These are phyloP conservation scores for Colletotrichum sp. DNA, from an alignment of 2,329 filamentous ascomycete genomes.

Conservation along the genomic window DNA sequence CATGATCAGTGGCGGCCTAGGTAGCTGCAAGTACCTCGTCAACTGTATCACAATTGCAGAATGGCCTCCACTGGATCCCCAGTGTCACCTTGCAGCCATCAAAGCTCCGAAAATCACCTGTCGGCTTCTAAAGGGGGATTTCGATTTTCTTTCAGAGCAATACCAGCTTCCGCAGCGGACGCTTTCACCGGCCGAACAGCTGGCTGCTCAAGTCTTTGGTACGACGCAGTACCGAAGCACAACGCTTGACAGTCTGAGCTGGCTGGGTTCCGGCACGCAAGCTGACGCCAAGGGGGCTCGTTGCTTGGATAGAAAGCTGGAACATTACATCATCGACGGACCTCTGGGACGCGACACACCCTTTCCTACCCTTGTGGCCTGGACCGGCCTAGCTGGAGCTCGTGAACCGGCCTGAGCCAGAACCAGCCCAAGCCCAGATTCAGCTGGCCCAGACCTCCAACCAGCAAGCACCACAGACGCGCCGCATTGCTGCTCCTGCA, in stretches of 20 bases:
- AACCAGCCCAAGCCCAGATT: not conserved
- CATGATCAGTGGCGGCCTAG: not conserved
- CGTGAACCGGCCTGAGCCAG: not conserved
- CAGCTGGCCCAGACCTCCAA: not conserved
- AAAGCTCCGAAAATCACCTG: constrained; percentile 7
- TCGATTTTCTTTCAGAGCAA: not conserved
- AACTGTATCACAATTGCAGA: not conserved
- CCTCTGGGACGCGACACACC: not conserved
- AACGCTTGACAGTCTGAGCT: not conserved
- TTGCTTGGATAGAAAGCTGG: not conserved
- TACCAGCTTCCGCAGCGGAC: not conserved
- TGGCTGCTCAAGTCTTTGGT: not conserved
- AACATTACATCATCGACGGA: constrained; percentile 16
- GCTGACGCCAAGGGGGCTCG: not conserved
- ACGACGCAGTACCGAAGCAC: not conserved
- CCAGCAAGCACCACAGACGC: not conserved
- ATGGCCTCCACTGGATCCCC: not conserved
- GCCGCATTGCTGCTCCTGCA: not conserved
- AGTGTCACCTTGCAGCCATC: not conserved
- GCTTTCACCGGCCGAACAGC: not conserved
- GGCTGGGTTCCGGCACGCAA: not conserved
- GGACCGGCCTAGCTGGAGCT: not conserved
- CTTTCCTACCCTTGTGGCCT: not conserved
- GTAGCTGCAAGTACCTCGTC: not conserved
- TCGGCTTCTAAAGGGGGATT: not conserved